phyloP scores from a whole-genome alignment of 306 rosid species.

The Quercus agrifolia region DNA sequence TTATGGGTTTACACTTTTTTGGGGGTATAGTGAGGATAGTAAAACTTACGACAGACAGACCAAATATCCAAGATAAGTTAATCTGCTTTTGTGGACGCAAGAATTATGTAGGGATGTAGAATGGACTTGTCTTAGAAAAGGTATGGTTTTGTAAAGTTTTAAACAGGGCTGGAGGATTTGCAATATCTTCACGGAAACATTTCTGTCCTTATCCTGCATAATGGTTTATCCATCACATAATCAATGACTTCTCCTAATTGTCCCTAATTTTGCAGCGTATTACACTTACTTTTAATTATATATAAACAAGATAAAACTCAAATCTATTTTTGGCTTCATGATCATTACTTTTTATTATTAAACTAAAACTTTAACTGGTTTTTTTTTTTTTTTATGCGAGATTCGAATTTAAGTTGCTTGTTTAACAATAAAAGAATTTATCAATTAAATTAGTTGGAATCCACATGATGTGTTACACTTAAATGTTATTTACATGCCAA shows the following conservation, averaged over 20 bases:
- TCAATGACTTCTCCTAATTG: constrained; percentile 21
- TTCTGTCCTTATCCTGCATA: constrained; percentile 31
- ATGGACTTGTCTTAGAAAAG: constrained; percentile 51
- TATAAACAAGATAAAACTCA: no score
- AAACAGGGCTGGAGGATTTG: constrained; percentile 33
- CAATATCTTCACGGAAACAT: constrained; percentile 31
- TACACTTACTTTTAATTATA: no score
- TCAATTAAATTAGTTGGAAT: no score
- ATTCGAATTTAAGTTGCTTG: no score
- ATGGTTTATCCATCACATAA: constrained; percentile 16
- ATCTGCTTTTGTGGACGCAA: constrained; percentile 29
- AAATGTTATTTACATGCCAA: no score
- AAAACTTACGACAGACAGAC: constrained; percentile 21
- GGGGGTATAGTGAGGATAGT: constrained; percentile 27
- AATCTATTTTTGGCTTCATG: no score
- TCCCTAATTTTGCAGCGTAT: background rate
- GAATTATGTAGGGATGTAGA: constrained; percentile 30
- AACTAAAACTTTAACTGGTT: no score
- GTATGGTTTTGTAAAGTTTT: constrained; percentile 41
- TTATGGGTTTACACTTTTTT: constrained; percentile 24
- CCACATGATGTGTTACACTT: no score
- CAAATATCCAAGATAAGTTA: constrained; percentile 39
- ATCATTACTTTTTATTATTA: background rate
- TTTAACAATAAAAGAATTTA: no score
- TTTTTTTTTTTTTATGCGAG: no score